Evolutionary conservation across 169 alveolate genomes (phyloP), one percentile per base, ranked within the genome.

Genomic region (Plasmodium gaboni): DNA sequence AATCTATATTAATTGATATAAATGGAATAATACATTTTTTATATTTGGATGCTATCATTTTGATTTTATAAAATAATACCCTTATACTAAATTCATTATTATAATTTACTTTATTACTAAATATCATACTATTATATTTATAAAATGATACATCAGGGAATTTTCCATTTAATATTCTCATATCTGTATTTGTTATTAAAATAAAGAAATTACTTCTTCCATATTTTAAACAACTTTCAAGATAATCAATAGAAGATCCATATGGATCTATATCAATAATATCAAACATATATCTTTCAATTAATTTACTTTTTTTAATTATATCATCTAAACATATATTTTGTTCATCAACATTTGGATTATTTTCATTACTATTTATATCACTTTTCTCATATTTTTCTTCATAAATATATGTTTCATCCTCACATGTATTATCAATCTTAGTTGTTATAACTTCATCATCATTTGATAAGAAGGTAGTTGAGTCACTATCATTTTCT

Each of bases 91-190:
- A 93, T 92, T 98, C 99, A 72, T 97, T 98, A 89, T 98, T 96
- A 74, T 96, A 96, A 15, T 94, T 87, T 48, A 94, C 95, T 83
- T 96, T 97, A 72, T 95, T 88, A 64, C 98, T 96, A 68, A 94
- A 86, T 70, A 86, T 71, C 88, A 95, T 91, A 17, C 98, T 97
- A 55, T 98, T 98, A 74, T 98, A 98, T 88, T 97, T 97, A 90
- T 98, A 98, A 92, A 97, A 98, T 13, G 98, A 94, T 5, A 97
- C 98, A 55, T 96, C 98, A 0, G 99, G 99, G 59, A 91, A 95
- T 83, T 97, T 96, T n/a, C 99, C 98, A 89, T 99, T 97, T 50
- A 98, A 94, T 10, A 97, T 97, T n/a, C 99, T 97, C 99, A 97
- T 97, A 89, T 98, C 99, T n/a, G 99, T 98, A 57, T 97, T 95